Evolutionary conservation across 805 yeast genomes (phyloP).

Genomic region (Myxozyma vanderwaltii): DNA sequence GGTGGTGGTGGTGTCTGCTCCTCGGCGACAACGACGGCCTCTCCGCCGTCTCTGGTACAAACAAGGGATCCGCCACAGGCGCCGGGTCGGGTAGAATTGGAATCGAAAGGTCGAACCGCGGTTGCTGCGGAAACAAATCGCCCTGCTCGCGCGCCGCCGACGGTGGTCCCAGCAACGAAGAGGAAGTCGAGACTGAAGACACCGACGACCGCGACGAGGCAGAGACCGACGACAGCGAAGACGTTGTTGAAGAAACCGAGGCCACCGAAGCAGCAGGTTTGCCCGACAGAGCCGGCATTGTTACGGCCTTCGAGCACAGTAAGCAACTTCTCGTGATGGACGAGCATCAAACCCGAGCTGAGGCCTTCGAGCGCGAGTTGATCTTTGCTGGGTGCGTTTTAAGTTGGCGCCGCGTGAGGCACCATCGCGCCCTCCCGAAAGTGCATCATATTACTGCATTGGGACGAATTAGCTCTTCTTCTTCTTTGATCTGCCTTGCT

Average conservation of each 20-base stretch:
- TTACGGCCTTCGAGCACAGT: not conserved
- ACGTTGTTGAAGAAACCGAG: no score
- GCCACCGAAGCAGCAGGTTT: no score
- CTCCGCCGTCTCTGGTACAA: not conserved
- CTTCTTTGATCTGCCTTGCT: no score
- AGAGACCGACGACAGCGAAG: conserved; percentile 6
- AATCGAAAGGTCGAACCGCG: conserved; percentile 24
- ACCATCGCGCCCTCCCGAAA: conserved; percentile 18
- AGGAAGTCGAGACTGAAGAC: conserved; percentile 7
- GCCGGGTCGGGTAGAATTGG: conserved; percentile 32
- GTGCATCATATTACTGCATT: not conserved
- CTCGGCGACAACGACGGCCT: not conserved
- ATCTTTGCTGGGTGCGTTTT: not conserved
- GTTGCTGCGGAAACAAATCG: conserved; percentile 22
- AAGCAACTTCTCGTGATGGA: not conserved
- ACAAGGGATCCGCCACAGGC: conserved; percentile 24
- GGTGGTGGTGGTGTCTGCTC: not conserved
- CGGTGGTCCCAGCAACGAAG: no score
- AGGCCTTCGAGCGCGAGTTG: not conserved
- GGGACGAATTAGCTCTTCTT: no score
- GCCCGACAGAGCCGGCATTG: no score
- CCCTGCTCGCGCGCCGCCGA: conserved; percentile 1
- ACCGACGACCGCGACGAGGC: conserved; percentile 10
- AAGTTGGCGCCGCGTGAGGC: conserved; percentile 33
- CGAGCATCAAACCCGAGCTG: not conserved